Percentiles rank a stretch among this genome's conserved stretches.
These are phyloP conservation scores for Populus trichocarpa DNA, from an alignment of 441 rosid species.

Conservation along the genomic window DNA sequence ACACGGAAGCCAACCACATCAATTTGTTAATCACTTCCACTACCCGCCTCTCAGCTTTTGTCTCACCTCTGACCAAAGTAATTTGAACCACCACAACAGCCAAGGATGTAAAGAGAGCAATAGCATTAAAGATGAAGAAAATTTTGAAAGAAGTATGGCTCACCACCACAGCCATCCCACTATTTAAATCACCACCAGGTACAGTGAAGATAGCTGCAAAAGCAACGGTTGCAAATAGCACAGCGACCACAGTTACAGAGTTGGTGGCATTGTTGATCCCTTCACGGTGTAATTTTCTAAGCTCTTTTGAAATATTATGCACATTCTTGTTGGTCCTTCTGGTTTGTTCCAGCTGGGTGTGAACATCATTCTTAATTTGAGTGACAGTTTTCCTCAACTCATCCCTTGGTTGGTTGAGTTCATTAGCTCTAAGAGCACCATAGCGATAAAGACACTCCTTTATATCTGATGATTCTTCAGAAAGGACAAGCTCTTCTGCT, in stretches of 20 bases:
- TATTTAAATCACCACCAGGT: conserved; percentile 73
- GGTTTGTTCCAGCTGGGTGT: conserved; percentile 89
- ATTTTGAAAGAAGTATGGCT: conserved; percentile 71
- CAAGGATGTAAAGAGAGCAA: conserved; percentile 91
- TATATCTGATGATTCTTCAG: conserved; percentile 78
- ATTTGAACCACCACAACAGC: conserved; percentile 99
- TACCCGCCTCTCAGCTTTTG: conserved; percentile 91
- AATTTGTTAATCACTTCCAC: conserved; percentile 88
- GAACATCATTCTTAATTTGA: conserved; percentile 94
- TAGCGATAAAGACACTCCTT: conserved; percentile 56
- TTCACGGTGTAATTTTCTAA: conserved; percentile 92
- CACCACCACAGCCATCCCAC: conserved; percentile 78
- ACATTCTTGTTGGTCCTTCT: conserved; percentile 91
- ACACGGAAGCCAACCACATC: conserved; percentile 96
- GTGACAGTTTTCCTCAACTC: conserved; percentile 91
- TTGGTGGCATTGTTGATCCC: conserved; percentile 97
- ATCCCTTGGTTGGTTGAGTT: conserved; percentile 92
- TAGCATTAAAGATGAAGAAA: conserved; percentile 91
- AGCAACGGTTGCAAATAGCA: conserved; percentile 94
- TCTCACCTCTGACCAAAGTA: conserved; percentile 94
- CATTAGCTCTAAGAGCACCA: conserved; percentile 88
- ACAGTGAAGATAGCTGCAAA: conserved; percentile 94
- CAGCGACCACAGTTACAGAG: conserved; percentile 96
- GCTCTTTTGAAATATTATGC: conserved; percentile 90
- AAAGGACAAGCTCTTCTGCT: conserved; percentile 84